Evolutionary conservation across 2,329 filamentous ascomycete genomes (phyloP).

Genomic region (Verruconis gallopava): DNA sequence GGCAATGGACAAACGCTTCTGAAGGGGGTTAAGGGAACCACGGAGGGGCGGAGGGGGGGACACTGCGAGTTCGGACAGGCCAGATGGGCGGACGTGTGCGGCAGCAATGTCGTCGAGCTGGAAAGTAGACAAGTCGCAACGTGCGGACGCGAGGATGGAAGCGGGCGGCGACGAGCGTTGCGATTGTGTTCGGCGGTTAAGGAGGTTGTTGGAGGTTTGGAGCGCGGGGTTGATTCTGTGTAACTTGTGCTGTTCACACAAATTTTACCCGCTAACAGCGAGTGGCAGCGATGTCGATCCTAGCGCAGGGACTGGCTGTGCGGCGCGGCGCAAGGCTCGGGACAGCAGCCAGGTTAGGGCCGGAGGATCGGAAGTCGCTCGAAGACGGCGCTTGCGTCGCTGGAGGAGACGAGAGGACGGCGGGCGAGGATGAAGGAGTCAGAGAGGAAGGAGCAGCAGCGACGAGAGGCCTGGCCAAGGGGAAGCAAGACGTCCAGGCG

Average conservation of each 20-base stretch:
- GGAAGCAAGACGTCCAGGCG: background rate
- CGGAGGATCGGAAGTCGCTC: background rate
- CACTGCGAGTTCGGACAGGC: background rate
- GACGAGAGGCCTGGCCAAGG: background rate
- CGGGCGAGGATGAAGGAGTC: background rate
- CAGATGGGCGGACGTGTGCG: background rate
- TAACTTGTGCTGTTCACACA: constrained; percentile 1
- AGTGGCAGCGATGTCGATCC: background rate
- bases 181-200: background rate
- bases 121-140: background rate
- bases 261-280: background rate
- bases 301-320: background rate
- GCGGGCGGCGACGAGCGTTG: background rate
- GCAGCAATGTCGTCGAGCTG: background rate
- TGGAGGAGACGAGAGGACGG: background rate
- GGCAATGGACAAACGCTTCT: background rate
- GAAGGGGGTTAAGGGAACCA: no score
- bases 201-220: background rate
- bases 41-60: background rate
- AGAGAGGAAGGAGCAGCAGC: no score
- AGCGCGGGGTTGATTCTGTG: background rate
- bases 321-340: background rate
- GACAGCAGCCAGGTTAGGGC: background rate
- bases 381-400: background rate
- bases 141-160: background rate